phyloP scores from a whole-genome alignment of 2,329 filamentous ascomycete genomes.

The Chaetomiaceae sp. region DNA sequence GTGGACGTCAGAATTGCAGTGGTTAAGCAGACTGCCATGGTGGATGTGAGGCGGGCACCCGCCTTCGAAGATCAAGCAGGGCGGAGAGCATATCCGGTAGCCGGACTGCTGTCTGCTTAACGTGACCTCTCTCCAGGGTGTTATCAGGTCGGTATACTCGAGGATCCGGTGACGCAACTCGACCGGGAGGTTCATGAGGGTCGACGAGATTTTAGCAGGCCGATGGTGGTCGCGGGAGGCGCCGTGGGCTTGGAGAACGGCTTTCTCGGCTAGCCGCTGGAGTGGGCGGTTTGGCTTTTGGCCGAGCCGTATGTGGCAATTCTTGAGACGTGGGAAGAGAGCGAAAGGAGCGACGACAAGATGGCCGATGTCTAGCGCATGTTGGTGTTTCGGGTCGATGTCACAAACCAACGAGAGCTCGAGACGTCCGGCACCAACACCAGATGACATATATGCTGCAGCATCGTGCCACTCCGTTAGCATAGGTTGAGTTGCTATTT shows the following conservation, averaged over 20 bases:
- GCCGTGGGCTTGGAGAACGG: conserved; percentile 9
- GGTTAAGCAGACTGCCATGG: background rate
- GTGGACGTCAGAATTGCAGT: background rate
- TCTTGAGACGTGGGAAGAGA: conserved; percentile 10
- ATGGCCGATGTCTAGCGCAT: background rate
- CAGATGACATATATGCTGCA: conserved; percentile 4
- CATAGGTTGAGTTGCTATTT: background rate
- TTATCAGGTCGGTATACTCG: conserved; percentile 19
- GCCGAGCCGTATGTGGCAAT: conserved; percentile 15
- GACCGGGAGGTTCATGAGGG: conserved; percentile 7
- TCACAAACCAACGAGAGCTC: conserved; percentile 16
- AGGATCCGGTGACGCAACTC: conserved; percentile 20
- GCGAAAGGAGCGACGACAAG: conserved; percentile 5
- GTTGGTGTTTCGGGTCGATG: background rate
- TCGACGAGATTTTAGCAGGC: background rate
- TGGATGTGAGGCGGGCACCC: background rate
- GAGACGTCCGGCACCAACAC: conserved; percentile 2
- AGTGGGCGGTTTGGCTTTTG: background rate
- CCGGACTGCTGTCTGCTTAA: background rate
- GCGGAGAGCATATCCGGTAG: background rate
- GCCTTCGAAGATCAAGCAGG: background rate
- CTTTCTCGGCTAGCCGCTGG: conserved; percentile 13
- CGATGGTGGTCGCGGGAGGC: background rate
- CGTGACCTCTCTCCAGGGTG: conserved; percentile 18
- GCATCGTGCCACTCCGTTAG: conserved; percentile 11